Evolutionary conservation across 2,329 filamentous ascomycete species (phyloP).

Genomic region (Trichoderma cornu-damae): DNA sequence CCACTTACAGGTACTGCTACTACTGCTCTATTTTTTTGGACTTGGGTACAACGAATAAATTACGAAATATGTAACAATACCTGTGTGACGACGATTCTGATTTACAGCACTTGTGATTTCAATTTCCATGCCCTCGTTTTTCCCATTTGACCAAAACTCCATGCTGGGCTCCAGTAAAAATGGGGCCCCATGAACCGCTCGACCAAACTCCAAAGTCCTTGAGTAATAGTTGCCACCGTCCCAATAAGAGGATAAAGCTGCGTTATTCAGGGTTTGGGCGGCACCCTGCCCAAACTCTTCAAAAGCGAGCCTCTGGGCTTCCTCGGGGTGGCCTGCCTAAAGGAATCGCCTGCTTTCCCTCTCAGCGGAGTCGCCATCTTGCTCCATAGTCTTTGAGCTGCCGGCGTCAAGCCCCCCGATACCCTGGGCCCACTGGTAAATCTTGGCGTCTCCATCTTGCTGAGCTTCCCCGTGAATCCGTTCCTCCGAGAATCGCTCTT

Average conservation of each 20-base stretch:
- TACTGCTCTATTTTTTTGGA: too few relatives aligned
- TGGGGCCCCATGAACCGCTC: too few relatives aligned
- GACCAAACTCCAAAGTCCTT: too few relatives aligned
- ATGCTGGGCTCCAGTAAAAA: too few relatives aligned
- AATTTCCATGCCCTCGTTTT: too few relatives aligned
- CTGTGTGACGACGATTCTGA: too few relatives aligned
- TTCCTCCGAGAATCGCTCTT: constrained; percentile 59
- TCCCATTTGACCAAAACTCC: too few relatives aligned
- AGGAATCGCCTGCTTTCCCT: constrained; percentile 31
- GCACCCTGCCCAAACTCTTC: constrained; percentile 30
- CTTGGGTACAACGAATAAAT: too few relatives aligned
- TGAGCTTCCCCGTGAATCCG: constrained; percentile 55
- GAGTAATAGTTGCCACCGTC: background rate
- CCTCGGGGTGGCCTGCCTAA: constrained; percentile 36
- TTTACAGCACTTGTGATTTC: too few relatives aligned
- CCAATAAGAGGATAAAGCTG: background rate
- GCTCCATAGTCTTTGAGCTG: constrained; percentile 63
- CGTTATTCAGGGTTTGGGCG: constrained; percentile 23
- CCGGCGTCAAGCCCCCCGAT: constrained; percentile 61
- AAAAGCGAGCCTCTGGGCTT: constrained; percentile 37
- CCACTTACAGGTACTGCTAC: too few relatives aligned
- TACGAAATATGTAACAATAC: too few relatives aligned
- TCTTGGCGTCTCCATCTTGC: constrained; percentile 59
- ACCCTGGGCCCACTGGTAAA: constrained; percentile 63
- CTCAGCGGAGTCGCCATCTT: constrained; percentile 49